Percentiles rank a stretch among this genome's conserved stretches.
These are phyloP conservation scores for Pisolithus marmoratus DNA, from an alignment of 768 basidiomycete species.

Conservation along the genomic window DNA sequence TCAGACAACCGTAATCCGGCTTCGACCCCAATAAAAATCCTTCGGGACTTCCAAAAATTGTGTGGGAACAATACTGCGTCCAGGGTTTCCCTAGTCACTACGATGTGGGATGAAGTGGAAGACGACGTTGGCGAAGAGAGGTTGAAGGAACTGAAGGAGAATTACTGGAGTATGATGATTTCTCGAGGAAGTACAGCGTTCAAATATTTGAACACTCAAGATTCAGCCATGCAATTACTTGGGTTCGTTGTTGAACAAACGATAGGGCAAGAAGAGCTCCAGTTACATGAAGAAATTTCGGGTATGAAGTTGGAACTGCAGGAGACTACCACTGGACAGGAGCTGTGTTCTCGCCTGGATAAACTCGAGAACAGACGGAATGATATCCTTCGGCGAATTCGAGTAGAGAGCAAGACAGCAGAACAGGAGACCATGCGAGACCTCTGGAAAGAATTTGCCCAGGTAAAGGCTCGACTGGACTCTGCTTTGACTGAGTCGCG, in stretches of 20 bases:
- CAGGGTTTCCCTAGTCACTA: slow-evolving; percentile 28
- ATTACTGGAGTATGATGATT: background rate
- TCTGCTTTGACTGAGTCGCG: background rate
- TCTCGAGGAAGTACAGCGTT: slow-evolving; percentile 5
- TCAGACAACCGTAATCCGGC: slow-evolving; percentile 30
- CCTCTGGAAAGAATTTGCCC: slow-evolving; percentile 9
- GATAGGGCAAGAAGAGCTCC: background rate
- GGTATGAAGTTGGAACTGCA: slow-evolving; percentile 4
- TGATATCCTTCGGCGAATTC: slow-evolving; percentile 3
- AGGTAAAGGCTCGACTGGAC: background rate
- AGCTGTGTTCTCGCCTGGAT: slow-evolving; percentile 7
- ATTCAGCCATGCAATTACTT: slow-evolving; percentile 9
- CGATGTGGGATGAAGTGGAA: slow-evolving; percentile 11
- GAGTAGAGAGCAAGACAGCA: slow-evolving; percentile 4
- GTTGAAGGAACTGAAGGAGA: slow-evolving; percentile 4
- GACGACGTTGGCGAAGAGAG: slow-evolving; percentile 13
- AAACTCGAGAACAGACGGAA: slow-evolving; percentile 5
- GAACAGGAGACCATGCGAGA: background rate
- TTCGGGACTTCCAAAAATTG: slow-evolving; percentile 26
- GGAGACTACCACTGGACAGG: slow-evolving; percentile 9
- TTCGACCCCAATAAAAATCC: slow-evolving; percentile 27
- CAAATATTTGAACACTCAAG: slow-evolving; percentile 4
- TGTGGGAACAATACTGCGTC: slow-evolving; percentile 25
- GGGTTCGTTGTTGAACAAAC: slow-evolving; percentile 1
- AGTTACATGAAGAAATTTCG: slow-evolving; percentile 9